phyloP scores from a whole-genome alignment of 495 filamentous ascomycete species.

The Neohortaea acidophila region DNA sequence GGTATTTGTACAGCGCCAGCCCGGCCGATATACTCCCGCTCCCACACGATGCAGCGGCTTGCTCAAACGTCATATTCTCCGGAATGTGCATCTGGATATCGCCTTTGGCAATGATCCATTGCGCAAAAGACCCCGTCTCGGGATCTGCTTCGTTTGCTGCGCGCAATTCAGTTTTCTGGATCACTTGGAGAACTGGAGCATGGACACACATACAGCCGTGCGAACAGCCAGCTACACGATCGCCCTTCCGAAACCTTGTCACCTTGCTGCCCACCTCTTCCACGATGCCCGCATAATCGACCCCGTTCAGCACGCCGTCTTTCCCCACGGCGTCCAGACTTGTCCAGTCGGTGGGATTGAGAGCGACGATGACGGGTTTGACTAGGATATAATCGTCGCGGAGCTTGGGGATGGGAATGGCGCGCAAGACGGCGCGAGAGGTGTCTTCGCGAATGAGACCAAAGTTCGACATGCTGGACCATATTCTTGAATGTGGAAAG shows the following conservation, averaged over 20 bases:
- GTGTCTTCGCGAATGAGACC: constrained; percentile 1
- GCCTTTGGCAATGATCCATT: constrained; percentile 34
- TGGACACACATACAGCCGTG: constrained; percentile 32
- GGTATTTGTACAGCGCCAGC: constrained; percentile 26
- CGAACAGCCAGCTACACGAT: constrained; percentile 34
- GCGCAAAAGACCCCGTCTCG: constrained; percentile 37
- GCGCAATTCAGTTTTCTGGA: not conserved
- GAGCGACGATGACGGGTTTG: constrained; percentile 34
- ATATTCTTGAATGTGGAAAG: too few species aligned
- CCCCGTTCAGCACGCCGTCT: constrained; percentile 13
- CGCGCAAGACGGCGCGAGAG: constrained; percentile 10
- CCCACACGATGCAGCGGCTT: constrained; percentile 37
- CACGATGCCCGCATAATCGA: constrained; percentile 39
- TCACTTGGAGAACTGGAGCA: not conserved
- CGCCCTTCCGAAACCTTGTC: constrained; percentile 33
- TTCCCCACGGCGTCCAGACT: constrained; percentile 4
- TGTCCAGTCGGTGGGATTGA: constrained; percentile 35
- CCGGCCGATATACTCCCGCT: constrained; percentile 33
- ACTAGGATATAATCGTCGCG: constrained; percentile 33
- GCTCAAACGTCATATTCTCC: constrained; percentile 34
- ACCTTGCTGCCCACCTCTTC: constrained; percentile 36
- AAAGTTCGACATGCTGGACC: constrained; percentile 6
- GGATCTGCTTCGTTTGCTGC: constrained; percentile 27
- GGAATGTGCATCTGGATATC: constrained; percentile 39
- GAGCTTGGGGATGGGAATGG: constrained; percentile 15